Evolutionary conservation across 2,329 filamentous ascomycete genomes (phyloP).

Genomic region (Colletotrichum plurivorum): DNA sequence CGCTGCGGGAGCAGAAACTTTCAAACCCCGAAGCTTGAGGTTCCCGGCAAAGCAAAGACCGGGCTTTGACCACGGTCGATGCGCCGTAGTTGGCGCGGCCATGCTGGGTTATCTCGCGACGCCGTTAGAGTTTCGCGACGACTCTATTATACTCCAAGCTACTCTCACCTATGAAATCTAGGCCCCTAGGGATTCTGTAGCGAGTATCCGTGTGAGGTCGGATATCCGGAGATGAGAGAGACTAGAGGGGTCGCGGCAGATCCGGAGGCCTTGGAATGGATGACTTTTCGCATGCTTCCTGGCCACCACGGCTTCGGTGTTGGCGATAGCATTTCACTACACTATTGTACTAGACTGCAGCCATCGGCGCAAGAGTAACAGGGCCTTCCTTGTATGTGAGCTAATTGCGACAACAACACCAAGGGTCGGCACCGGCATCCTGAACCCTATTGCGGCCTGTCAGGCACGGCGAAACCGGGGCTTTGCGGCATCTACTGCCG

Average conservation of each 20-base stretch:
- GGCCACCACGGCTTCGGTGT: too few relatives aligned
- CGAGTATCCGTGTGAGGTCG: neutral
- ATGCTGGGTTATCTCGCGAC: neutral
- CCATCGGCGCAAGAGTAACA: too few relatives aligned
- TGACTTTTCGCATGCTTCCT: neutral
- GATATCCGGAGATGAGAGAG: neutral
- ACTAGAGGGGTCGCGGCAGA: neutral
- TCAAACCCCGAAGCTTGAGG: neutral
- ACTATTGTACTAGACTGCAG: too few relatives aligned
- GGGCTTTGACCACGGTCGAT: neutral
- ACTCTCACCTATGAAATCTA: neutral
- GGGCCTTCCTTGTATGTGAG: too few relatives aligned
- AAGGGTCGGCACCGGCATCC: neutral
- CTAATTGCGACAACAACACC: neutral
- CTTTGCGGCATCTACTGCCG: neutral
- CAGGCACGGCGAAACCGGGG: neutral
- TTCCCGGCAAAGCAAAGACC: neutral
- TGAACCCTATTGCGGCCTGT: neutral
- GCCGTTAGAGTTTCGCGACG: constrained; percentile 10
- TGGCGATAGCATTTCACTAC: too few relatives aligned
- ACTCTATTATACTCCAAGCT: constrained; percentile 9
- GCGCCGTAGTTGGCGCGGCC: neutral
- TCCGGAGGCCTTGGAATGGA: neutral
- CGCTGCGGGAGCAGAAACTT: neutral
- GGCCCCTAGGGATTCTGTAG: neutral